Percentiles rank a stretch among this genome's conserved stretches.
Conservation (phyloP, 345 rosid species). For the Populus pruinosa region DNA sequence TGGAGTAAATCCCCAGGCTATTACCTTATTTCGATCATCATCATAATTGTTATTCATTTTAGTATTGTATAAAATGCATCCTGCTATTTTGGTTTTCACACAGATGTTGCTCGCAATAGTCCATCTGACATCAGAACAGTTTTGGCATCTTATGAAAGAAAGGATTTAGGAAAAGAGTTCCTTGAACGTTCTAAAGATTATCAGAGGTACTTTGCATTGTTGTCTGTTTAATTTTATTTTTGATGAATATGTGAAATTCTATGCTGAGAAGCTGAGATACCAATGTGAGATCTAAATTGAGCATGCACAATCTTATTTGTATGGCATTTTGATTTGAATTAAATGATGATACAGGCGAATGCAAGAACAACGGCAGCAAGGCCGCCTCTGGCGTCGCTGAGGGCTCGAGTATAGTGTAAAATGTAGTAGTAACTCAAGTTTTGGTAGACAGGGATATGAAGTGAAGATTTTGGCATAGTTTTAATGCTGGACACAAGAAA, state of each 20-base stretch:
- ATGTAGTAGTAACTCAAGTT: neutral
- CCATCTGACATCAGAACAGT: slow-evolving; percentile 86
- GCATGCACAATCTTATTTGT: neutral
- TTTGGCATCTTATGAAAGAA: slow-evolving; percentile 64
- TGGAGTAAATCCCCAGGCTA: neutral
- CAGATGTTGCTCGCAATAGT: slow-evolving; percentile 79
- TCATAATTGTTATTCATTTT: neutral
- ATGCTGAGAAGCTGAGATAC: neutral
- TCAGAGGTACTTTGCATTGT: slow-evolving; percentile 45
- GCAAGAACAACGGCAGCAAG: slow-evolving; percentile 78
- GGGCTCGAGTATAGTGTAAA: neutral
- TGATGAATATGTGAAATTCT: neutral
- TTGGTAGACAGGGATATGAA: neutral
- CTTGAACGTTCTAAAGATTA: slow-evolving; percentile 76
- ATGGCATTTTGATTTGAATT: neutral
- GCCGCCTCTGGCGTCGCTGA: slow-evolving; percentile 59
- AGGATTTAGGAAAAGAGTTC: slow-evolving; percentile 81
- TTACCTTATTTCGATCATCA: neutral
- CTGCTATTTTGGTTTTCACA: slow-evolving; percentile 5
- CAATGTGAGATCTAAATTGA: neutral
- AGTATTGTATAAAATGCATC: neutral
- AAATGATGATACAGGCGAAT: slow-evolving; percentile 50
- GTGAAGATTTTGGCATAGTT: neutral
- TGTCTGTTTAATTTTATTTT: neutral
- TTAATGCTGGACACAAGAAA: neutral